Conservation (phyloP, 1,284 basidiomycete species). For the Cutaneotrichosporon mucoides region DNA sequence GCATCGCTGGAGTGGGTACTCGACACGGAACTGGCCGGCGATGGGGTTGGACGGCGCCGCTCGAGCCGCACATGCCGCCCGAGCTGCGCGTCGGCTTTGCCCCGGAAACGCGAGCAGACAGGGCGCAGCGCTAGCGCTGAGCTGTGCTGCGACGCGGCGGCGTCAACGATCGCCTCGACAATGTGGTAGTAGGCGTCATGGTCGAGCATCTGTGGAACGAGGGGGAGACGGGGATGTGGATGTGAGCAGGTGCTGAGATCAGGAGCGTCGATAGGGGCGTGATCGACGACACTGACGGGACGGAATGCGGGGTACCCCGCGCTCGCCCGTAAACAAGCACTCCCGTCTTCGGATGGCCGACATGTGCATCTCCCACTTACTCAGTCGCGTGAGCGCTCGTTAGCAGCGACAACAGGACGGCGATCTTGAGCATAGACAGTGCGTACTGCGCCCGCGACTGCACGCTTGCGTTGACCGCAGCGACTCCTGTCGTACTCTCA, state of each 20-base stretch:
- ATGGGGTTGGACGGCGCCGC: not conserved
- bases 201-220: not conserved
- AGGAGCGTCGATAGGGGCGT: not conserved
- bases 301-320: not conserved
- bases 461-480: not conserved
- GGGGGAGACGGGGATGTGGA: not conserved
- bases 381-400: too few relatives aligned
- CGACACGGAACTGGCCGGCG: too few relatives aligned
- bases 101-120: not conserved
- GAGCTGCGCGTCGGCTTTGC: not conserved
- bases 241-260: not conserved
- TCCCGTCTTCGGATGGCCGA: too few relatives aligned
- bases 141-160: not conserved
- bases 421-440: too few relatives aligned
- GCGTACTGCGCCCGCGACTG: not conserved
- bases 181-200: not conserved
- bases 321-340: too few relatives aligned
- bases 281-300: not conserved
- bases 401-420: too few relatives aligned
- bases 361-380: too few relatives aligned
- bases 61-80: not conserved
- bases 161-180: not conserved
- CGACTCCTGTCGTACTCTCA: not conserved
- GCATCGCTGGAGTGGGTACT: not conserved
- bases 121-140: not conserved